Conservation (phyloP, 192 early-diverging fungal species). For the Backusella westeae region DNA sequence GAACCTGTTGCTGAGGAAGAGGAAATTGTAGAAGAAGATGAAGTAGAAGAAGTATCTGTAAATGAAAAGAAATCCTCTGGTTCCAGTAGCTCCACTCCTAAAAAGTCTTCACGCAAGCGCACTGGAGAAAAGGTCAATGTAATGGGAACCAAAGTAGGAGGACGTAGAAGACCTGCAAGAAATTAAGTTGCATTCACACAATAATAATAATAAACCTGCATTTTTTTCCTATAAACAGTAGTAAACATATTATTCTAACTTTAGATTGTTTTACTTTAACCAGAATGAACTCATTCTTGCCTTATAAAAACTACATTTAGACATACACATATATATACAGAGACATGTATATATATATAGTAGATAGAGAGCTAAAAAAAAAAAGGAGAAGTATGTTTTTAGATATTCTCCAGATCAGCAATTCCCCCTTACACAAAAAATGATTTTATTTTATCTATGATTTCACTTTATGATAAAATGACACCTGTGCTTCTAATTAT, state of each 20-base stretch:
- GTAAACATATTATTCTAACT: neutral
- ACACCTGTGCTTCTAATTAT: neutral
- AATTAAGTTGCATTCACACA: constrained; percentile 15
- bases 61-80: neutral
- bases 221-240: neutral
- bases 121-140: constrained; percentile 15
- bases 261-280: neutral
- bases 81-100: neutral
- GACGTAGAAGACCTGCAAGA: constrained; percentile 27
- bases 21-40: neutral
- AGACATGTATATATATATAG: no score
- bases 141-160: constrained; percentile 26
- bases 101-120: constrained; percentile 14
- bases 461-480: neutral
- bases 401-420: neutral
- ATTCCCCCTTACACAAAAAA: neutral
- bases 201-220: neutral
- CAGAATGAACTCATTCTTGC: neutral
- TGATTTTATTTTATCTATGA: neutral
- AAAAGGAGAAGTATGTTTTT: neutral
- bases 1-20: neutral
- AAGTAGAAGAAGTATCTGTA: constrained; percentile 1
- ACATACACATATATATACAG: no score
- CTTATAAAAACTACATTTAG: no score
- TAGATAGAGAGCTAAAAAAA: neutral